A percentile compares a stretch with the other conserved stretches of the same genome.
These are phyloP conservation scores for Stentor coeruleus DNA, from an alignment of 73 alveolate species.

Conservation along the genomic window DNA sequence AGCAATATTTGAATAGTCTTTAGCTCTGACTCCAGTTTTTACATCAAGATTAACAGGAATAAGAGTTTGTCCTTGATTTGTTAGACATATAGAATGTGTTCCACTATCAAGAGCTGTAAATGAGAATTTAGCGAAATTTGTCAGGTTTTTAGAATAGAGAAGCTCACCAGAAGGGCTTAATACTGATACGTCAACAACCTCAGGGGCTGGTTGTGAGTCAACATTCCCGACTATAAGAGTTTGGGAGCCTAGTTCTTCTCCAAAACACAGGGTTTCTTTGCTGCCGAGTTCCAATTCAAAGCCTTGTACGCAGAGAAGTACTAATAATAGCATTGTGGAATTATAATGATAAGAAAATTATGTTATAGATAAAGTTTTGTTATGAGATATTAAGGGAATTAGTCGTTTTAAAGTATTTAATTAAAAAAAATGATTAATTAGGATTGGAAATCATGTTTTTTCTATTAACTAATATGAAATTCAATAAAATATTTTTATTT, in stretches of 20 bases:
- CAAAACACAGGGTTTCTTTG: not conserved
- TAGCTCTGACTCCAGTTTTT: constrained; percentile 22
- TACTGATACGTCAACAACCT: not conserved
- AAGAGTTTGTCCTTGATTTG: not conserved
- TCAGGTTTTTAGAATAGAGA: not conserved
- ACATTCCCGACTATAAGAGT: not conserved
- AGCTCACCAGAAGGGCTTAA: not conserved
- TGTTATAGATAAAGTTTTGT: no score
- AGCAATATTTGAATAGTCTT: constrained; percentile 16
- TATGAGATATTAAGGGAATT: no score
- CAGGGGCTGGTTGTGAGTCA: not conserved
- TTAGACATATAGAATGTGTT: not conserved
- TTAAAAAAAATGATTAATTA: no score
- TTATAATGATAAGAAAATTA: no score
- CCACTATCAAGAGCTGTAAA: constrained; percentile 16
- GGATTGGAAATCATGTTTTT: no score
- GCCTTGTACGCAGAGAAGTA: not conserved
- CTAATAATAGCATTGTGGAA: not conserved
- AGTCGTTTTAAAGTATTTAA: no score
- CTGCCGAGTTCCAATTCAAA: not conserved
- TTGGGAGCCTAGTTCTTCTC: not conserved
- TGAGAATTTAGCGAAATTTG: not conserved
- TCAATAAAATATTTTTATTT: no score
- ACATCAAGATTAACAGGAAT: not conserved
- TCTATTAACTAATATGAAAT: no score